These are phyloP conservation scores for Epichloe gansuensis DNA, from an alignment of 2,329 filamentous ascomycete species.

Conservation along the genomic window DNA sequence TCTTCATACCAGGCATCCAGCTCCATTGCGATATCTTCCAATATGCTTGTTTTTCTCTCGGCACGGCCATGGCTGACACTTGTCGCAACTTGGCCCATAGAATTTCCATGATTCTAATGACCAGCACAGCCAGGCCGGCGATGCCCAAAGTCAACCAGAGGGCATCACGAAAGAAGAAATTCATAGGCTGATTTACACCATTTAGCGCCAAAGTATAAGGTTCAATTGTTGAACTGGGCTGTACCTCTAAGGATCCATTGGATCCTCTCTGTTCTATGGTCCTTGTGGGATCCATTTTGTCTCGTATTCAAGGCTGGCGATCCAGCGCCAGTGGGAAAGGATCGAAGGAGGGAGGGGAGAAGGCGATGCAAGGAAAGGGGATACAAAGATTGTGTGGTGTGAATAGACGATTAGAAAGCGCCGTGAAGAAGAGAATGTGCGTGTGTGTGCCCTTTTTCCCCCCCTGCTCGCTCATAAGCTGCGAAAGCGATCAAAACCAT, in stretches of 20 bases:
- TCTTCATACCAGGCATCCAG: constrained; percentile 51
- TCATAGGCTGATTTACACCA: constrained; percentile 46
- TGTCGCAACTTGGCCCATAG: constrained; percentile 44
- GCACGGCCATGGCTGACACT: constrained; percentile 42
- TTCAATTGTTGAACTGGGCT: constrained; percentile 36
- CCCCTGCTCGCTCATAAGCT: background rate
- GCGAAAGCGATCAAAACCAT: background rate
- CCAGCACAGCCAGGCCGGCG: constrained; percentile 39
- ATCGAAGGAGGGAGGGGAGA: background rate
- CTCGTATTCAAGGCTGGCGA: constrained; percentile 8
- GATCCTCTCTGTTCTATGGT: constrained; percentile 19
- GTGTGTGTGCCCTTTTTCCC: too few species aligned
- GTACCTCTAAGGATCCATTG: constrained; percentile 16
- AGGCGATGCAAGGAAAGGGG: background rate
- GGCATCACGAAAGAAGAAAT: constrained; percentile 42
- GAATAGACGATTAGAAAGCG: background rate
- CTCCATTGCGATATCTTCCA: constrained; percentile 45
- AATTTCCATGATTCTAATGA: constrained; percentile 40
- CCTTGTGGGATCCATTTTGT: constrained; percentile 22
- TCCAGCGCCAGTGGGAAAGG: constrained; percentile 8
- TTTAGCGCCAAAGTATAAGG: constrained; percentile 43
- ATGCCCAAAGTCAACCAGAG: constrained; percentile 50
- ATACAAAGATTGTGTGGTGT: background rate
- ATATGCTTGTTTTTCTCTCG: constrained; percentile 41
- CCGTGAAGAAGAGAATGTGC: background rate